A percentile compares a stretch with the other conserved stretches of the same genome.
phyloP scores from a whole-genome alignment of 371 early-diverging fungal genomes.

The Dinochytrium kinnereticum region DNA sequence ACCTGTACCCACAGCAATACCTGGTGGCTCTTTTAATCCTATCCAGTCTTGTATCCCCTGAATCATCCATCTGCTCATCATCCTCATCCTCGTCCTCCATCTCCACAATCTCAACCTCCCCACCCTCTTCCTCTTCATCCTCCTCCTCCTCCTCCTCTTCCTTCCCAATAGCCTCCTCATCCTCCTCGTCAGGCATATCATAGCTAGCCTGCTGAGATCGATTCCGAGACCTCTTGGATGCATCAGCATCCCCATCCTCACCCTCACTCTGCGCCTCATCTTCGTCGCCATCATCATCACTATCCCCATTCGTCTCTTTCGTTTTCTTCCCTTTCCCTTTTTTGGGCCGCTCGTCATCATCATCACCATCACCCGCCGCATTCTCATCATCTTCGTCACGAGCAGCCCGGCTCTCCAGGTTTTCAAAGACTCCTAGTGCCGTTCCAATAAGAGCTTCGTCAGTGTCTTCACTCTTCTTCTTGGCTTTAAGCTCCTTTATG shows the following conservation, averaged over 20 bases:
- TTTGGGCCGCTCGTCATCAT: conserved; percentile 42
- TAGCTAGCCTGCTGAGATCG: conserved; percentile 73
- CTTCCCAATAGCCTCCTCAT: conserved; percentile 60
- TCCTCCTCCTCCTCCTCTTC: conserved; percentile 46
- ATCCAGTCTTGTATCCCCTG: conserved; percentile 56
- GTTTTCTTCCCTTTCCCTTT: conserved; percentile 25
- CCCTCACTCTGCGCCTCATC: conserved; percentile 63
- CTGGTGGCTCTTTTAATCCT: conserved; percentile 51
- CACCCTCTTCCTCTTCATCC: conserved; percentile 63
- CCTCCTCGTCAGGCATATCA: conserved; percentile 81
- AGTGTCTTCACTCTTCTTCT: conserved; percentile 29
- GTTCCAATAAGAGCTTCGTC: conserved; percentile 48
- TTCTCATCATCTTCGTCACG: conserved; percentile 25
- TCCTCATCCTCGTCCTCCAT: conserved; percentile 40
- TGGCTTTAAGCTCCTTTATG: conserved; percentile 65
- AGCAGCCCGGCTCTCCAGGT: conserved; percentile 14
- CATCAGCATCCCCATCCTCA: conserved; percentile 75
- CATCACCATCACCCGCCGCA: no score
- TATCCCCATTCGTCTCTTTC: conserved; percentile 38
- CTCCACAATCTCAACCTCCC: conserved; percentile 37
- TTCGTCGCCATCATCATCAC: conserved; percentile 49
- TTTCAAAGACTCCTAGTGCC: conserved; percentile 41
- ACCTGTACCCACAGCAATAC: conserved; percentile 63
- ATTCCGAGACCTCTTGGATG: conserved; percentile 60
- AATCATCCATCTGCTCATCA: conserved; percentile 48